Evolutionary conservation across 345 rosid genomes (phyloP).

Genomic region (Eucalyptus curtisii): DNA sequence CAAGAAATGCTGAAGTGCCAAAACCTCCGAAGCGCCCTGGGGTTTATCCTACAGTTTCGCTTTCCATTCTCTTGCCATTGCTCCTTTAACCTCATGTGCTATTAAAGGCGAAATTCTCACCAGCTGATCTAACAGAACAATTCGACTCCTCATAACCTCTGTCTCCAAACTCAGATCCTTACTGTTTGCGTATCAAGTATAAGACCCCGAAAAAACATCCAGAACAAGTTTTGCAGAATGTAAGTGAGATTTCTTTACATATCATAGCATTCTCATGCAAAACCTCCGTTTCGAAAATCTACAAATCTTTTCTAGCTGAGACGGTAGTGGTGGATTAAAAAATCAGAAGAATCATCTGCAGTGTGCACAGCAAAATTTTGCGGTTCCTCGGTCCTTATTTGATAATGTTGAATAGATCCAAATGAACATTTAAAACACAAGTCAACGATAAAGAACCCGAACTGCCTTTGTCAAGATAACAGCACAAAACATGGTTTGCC

Average conservation of each 20-base stretch:
- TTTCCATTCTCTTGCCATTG: slow-evolving; percentile 23
- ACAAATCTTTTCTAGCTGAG: neutral
- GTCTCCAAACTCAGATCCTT: slow-evolving; percentile 1
- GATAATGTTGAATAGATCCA: neutral
- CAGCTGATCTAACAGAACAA: slow-evolving; percentile 29
- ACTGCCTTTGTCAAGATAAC: neutral
- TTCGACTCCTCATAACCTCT: slow-evolving; percentile 10
- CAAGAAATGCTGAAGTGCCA: slow-evolving; percentile 18
- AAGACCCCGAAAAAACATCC: slow-evolving; percentile 8
- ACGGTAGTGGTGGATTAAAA: neutral
- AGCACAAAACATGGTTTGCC: neutral
- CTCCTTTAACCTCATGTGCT: slow-evolving; percentile 8
- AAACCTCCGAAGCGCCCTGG: slow-evolving; percentile 11
- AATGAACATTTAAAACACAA: neutral
- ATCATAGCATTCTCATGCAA: slow-evolving; percentile 5
- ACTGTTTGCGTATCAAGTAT: slow-evolving; percentile 3
- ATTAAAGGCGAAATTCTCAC: slow-evolving; percentile 9
- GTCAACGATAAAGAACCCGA: neutral
- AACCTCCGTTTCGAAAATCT: neutral
- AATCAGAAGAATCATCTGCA: neutral
- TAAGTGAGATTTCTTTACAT: neutral
- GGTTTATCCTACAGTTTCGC: slow-evolving; percentile 1
- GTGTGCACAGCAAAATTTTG: slow-evolving; percentile 8
- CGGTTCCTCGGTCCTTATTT: neutral
- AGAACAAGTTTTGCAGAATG: slow-evolving; percentile 23